Base-by-base conservation (phyloP, 129 eudicot genomes). In the Ambrosia trifida region DNA sequence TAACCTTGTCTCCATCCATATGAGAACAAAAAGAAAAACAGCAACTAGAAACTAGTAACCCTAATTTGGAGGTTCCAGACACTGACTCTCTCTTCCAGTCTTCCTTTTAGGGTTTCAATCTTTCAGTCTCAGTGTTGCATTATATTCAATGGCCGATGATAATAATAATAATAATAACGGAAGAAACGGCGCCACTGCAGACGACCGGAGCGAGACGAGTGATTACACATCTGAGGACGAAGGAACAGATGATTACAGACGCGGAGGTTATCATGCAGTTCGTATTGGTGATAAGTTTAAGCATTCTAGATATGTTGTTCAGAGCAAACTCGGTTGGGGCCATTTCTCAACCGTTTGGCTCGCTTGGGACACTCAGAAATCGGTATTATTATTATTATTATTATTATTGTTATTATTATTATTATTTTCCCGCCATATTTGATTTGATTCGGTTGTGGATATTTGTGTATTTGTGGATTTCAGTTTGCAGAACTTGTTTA, bases 291-390 rank as follows among this genome's bases (percentile, higher is more conserved):
- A 92, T 51, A 70, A 82, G 1, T 93, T 93, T 65, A 93, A 87
- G 73, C 83, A 82, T 62, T 86, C 86, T 0, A 81, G 95, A 65
- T 93, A 93, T 64, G 77, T 93, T 63, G 95, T 89, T 53, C 96
- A 93, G 85, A 83, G 85, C 71, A 93, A 93, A 87, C 96, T 93
- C 28, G 98, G 98, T 4, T 93, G 98, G 98, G 98, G 96, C 10
- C 98, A 93, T 65, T 93, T 93, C 72, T 93, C 96, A 46, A 89
- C 95, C 32, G 98, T 93, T 69, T 93, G 98, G 98, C 96, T 93
- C 77, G 87, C 98, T 83, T 93, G 98, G 98, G 98, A 93, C 61
- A 77, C 87, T 69, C 86, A 81, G 17, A 82, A 83, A 67, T 86
- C 91, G 53, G 96, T 88, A 70, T 36, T 40, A 0, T 40, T 40